Evolutionary conservation across 495 filamentous ascomycete genomes (phyloP).

Genomic region (Chaetomidium leptoderma): DNA sequence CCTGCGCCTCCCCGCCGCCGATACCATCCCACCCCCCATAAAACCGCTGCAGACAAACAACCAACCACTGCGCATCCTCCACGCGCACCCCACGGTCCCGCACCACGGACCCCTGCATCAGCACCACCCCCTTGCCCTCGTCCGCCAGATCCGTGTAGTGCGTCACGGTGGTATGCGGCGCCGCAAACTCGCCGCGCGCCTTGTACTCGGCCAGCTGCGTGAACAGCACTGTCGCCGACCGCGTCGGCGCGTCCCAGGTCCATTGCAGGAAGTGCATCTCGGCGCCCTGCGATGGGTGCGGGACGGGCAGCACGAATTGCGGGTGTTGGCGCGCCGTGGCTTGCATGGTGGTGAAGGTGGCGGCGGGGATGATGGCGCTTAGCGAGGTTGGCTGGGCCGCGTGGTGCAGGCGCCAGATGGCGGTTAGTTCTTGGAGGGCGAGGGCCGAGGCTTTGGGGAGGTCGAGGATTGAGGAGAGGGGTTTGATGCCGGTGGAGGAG

Average conservation of each 20-base stretch:
- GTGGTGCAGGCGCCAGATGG: conserved; percentile 89
- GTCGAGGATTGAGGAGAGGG: conserved; percentile 78
- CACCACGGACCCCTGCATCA: conserved; percentile 77
- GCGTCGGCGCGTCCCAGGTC: conserved; percentile 60
- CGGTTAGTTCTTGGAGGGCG: conserved; percentile 75
- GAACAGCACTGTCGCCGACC: conserved; percentile 80
- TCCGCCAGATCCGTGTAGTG: conserved; percentile 73
- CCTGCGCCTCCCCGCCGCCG: conserved; percentile 43
- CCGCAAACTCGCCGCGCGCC: conserved; percentile 78
- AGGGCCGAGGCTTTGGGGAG: conserved; percentile 68
- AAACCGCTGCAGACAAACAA: conserved; percentile 94
- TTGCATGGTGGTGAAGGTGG: conserved; percentile 65
- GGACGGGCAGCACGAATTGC: conserved; percentile 86
- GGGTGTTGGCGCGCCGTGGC: conserved; percentile 66
- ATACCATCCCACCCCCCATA: conserved; percentile 54
- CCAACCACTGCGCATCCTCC: conserved; percentile 77
- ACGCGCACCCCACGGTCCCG: conserved; percentile 71
- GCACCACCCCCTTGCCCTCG: conserved; percentile 65
- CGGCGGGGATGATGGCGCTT: conserved; percentile 70
- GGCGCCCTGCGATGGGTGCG: conserved; percentile 59
- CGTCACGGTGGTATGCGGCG: conserved; percentile 88
- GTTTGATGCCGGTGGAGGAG: conserved; percentile 54
- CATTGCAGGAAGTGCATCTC: conserved; percentile 83
- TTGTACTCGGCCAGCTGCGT: conserved; percentile 91
- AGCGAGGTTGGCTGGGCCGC: conserved; percentile 63